Evolutionary conservation across 768 basidiomycete genomes (phyloP).

Genomic region (Pleurotus cornucopiae): DNA sequence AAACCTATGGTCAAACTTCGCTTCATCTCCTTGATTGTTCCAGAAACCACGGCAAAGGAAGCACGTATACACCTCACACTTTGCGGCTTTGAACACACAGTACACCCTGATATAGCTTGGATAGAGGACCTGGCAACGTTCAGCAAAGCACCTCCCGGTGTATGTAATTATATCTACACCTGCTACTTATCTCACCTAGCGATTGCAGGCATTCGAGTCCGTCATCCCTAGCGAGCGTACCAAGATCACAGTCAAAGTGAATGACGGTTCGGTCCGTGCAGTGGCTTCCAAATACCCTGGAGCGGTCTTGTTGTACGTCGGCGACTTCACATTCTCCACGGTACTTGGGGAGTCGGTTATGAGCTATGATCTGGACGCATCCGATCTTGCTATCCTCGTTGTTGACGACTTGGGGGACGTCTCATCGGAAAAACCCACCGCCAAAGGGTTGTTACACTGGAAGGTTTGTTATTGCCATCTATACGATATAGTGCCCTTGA

Average conservation of each 20-base stretch:
- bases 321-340: conserved; percentile 65
- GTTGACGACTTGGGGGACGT: conserved; percentile 28
- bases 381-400: conserved; percentile 43
- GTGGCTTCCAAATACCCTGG: conserved; percentile 58
- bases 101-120: conserved; percentile 63
- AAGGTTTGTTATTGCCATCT: conserved; percentile 42
- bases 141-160: conserved; percentile 83
- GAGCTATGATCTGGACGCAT: conserved; percentile 45
- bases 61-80: conserved; percentile 64
- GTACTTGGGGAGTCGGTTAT: conserved; percentile 64
- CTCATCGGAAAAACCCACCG: conserved; percentile 20
- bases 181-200: no score
- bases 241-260: conserved; percentile 55
- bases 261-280: conserved; percentile 63
- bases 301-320: conserved; percentile 61
- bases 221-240: conserved; percentile 91
- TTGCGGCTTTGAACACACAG: conserved; percentile 57
- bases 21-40: conserved; percentile 60
- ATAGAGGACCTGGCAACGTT: conserved; percentile 58
- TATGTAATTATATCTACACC: conserved; percentile 32
- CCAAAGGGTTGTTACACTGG: conserved; percentile 51
- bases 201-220: conserved; percentile 74
- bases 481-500: neutral
- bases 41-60: conserved; percentile 70
- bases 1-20: conserved; percentile 56